Evolutionary conservation across 805 yeast species (phyloP).

Genomic region (Sungouiella thailandica): DNA sequence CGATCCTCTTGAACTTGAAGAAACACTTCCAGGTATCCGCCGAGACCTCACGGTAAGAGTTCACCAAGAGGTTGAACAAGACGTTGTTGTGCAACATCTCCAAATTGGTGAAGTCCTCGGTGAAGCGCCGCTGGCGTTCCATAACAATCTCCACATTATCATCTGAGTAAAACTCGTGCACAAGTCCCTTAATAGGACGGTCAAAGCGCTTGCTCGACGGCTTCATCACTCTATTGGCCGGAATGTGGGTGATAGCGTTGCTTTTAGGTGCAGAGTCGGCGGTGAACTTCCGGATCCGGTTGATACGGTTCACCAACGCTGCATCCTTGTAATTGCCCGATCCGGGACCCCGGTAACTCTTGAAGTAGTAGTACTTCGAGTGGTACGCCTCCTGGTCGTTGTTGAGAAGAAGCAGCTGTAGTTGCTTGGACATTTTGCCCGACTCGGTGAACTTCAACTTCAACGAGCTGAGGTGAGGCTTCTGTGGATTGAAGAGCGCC

Average conservation of each 20-base stretch:
- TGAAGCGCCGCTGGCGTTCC: conserved; percentile 23
- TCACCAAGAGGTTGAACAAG: conserved; percentile 35
- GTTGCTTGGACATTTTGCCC: conserved; percentile 25
- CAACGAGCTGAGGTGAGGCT: conserved; percentile 7
- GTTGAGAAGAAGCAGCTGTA: conserved; percentile 31
- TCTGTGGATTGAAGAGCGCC: conserved; percentile 9
- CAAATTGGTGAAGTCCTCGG: conserved; percentile 34
- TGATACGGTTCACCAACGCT: conserved; percentile 35
- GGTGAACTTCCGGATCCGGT: conserved; percentile 22
- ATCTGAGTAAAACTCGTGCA: conserved; percentile 29
- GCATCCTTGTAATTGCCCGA: conserved; percentile 43
- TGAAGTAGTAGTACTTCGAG: conserved; percentile 36
- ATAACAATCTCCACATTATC: conserved; percentile 27
- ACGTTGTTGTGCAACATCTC: conserved; percentile 42
- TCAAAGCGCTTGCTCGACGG: conserved; percentile 13
- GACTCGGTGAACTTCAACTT: conserved; percentile 20
- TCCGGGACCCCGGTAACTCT: conserved; percentile 41
- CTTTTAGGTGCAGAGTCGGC: conserved; percentile 7
- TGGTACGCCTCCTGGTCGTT: conserved; percentile 33
- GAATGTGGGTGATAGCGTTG: conserved; percentile 22
- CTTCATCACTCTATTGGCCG: conserved; percentile 14
- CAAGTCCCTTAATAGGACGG: conserved; percentile 32
- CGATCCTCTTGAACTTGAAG: conserved; percentile 34
- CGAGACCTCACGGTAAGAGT: conserved; percentile 36
- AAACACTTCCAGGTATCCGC: conserved; percentile 36